Evolutionary conservation across 331 rosid species (phyloP).

Genomic region (Quercus phellos): DNA sequence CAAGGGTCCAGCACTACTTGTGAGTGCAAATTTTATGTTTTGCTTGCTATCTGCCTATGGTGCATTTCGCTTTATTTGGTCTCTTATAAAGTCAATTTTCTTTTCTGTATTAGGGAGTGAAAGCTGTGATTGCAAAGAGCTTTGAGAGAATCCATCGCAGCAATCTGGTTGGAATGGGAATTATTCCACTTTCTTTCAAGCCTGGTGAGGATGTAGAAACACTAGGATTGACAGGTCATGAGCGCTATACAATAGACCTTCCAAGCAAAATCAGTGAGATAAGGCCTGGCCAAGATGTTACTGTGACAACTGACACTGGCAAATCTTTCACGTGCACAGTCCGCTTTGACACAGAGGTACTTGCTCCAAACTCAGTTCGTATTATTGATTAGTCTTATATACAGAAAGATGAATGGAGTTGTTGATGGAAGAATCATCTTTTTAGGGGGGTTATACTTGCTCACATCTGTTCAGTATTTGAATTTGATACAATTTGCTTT

Average conservation of each 20-base stretch:
- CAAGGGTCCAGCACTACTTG: conserved; percentile 40
- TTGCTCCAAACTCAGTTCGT: background rate
- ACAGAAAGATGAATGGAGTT: background rate
- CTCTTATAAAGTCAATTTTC: background rate
- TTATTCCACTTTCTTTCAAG: conserved; percentile 48
- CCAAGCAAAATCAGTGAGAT: conserved; percentile 31
- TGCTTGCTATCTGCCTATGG: background rate
- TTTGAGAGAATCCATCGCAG: conserved; percentile 45
- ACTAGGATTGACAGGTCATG: conserved; percentile 36
- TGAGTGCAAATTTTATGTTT: conserved; percentile 3
- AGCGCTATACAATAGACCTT: conserved; percentile 36
- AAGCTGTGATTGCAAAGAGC: conserved; percentile 53
- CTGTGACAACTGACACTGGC: conserved; percentile 24
- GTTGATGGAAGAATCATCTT: background rate
- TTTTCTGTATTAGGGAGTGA: conserved; percentile 31
- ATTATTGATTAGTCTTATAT: background rate
- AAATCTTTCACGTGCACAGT: conserved; percentile 32
- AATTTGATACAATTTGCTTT: background rate
- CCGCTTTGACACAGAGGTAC: conserved; percentile 1
- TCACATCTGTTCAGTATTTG: background rate
- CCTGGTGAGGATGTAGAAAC: conserved; percentile 47
- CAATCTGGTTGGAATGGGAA: conserved; percentile 44
- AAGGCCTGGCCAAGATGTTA: conserved; percentile 43
- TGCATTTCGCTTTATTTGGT: background rate
- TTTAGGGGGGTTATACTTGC: background rate